Percentiles rank a stretch among this genome's conserved stretches.
Evolutionary conservation across 1,284 basidiomycete species (phyloP).

Genomic region (Pascua guehoae): DNA sequence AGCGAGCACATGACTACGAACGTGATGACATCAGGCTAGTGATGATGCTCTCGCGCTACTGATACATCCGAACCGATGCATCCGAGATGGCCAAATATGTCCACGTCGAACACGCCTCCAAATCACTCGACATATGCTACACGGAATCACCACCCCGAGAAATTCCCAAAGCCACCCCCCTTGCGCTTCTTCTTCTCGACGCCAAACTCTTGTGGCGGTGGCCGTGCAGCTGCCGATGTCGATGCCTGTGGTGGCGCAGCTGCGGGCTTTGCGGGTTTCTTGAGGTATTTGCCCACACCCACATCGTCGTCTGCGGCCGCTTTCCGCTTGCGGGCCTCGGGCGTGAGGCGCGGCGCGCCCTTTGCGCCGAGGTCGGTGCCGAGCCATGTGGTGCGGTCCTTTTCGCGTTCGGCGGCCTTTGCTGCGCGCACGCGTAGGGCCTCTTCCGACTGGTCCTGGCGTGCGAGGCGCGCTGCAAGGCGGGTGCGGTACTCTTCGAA

Average conservation of each 20-base stretch:
- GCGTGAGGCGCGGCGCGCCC: slow-evolving; percentile 31
- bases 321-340: slow-evolving; percentile 37
- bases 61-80: too few species aligned
- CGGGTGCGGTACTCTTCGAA: slow-evolving; percentile 50
- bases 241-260: neutral
- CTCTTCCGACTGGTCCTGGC: slow-evolving; percentile 43
- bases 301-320: slow-evolving; percentile 21
- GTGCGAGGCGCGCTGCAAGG: slow-evolving; percentile 44
- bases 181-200: slow-evolving; percentile 49
- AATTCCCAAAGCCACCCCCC: slow-evolving; percentile 51
- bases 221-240: neutral
- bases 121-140: neutral
- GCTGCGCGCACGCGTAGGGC: slow-evolving; percentile 38
- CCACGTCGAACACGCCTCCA: too few species aligned
- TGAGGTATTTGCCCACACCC: slow-evolving; percentile 51
- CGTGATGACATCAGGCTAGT: too few species aligned
- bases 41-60: too few species aligned
- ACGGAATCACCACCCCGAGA: slow-evolving; percentile 42
- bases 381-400: slow-evolving; percentile 52
- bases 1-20: too few species aligned
- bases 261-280: slow-evolving; percentile 4
- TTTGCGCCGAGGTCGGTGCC: slow-evolving; percentile 48
- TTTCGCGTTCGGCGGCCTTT: slow-evolving; percentile 44
- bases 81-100: too few species aligned
- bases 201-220: slow-evolving; percentile 32